These are phyloP conservation scores for Tuctoria greenei DNA, from an alignment of 176 grass and related monocot genomes.

Conservation along the genomic window DNA sequence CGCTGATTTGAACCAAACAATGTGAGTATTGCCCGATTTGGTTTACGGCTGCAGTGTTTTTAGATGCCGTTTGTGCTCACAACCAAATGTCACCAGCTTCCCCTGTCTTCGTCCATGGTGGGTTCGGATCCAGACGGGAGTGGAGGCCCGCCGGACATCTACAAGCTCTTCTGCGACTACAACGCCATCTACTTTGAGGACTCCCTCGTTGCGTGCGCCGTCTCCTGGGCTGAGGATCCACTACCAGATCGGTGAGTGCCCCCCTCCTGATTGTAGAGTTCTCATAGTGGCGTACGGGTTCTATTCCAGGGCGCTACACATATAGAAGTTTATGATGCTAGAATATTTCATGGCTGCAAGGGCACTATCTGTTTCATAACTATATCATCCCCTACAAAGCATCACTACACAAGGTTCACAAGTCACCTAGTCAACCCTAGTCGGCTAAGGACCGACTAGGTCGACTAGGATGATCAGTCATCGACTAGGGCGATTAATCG, in stretches of 20 bases:
- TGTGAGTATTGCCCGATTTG: background rate
- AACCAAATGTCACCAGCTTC: background rate
- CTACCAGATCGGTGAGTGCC: constrained; percentile 25
- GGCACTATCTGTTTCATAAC: background rate
- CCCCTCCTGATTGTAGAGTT: background rate
- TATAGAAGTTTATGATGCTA: background rate
- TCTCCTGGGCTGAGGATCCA: constrained; percentile 51
- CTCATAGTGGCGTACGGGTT: background rate
- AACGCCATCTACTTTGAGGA: constrained; percentile 67
- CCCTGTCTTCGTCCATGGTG: constrained; percentile 32
- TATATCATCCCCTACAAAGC: background rate
- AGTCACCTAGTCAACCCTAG: no score
- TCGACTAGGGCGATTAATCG: no score
- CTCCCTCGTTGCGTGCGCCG: constrained; percentile 58
- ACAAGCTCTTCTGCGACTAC: constrained; percentile 70
- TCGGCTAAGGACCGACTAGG: no score
- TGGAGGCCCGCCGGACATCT: constrained; percentile 40
- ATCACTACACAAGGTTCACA: background rate
- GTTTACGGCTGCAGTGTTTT: background rate
- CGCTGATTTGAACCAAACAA: background rate
- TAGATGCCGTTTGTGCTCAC: background rate
- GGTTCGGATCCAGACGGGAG: constrained; percentile 28
- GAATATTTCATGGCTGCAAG: background rate
- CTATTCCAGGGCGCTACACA: background rate
- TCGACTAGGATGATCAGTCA: no score